Evolutionary conservation across 2,329 filamentous ascomycete species (phyloP), one percentile per base, ranked within the genome.

Genomic region (Microsporum canis): DNA sequence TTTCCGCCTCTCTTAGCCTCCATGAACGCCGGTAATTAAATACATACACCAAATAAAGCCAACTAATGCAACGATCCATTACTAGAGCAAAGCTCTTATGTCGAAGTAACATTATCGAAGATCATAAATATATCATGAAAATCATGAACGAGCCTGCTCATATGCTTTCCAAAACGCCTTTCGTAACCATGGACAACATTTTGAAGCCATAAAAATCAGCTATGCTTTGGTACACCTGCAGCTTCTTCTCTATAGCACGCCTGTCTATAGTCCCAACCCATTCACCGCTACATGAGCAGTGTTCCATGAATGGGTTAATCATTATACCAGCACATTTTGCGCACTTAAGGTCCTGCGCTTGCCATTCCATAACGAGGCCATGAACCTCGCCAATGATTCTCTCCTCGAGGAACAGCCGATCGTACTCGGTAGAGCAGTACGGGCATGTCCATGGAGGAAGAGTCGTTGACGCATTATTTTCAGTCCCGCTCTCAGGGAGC

Each of bases 251-350:
- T 31, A 92, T 77, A 33, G 88, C 88, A 34, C 81, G 83, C 65
- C 81, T 80, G 66, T 86, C 82, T 63, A 91, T 79, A 23, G 85
- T 89, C 65, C 84, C 84, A 17, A 80, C 81, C 94, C 94, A 99
- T 62, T 83, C 82, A 2, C 94, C 94, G 63, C 89, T 89, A 78
- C 94, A 99, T 8, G 86, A 88, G 75, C 95, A 99, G 74, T 97
- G 91, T 73, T 96, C 92, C 85, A 94, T 91, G 68, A 97, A 95
- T 69, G 96, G 92, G 71, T 96, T 97, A 45, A 89, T 80, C 70
- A 90, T 79, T 43, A 96, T 74, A 3, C 76, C 68, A 47, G 73
- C 73, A 68, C 83, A 86, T 67, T 89, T 89, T 36, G 82, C 84
- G 72, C 94, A 99, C 75, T 90, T 90, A 62, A 97, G 75, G 72